Percentiles rank a stretch among this genome's conserved stretches.
Evolutionary conservation across 441 rosid genomes (phyloP).

Genomic region (Erysimum pusillum): DNA sequence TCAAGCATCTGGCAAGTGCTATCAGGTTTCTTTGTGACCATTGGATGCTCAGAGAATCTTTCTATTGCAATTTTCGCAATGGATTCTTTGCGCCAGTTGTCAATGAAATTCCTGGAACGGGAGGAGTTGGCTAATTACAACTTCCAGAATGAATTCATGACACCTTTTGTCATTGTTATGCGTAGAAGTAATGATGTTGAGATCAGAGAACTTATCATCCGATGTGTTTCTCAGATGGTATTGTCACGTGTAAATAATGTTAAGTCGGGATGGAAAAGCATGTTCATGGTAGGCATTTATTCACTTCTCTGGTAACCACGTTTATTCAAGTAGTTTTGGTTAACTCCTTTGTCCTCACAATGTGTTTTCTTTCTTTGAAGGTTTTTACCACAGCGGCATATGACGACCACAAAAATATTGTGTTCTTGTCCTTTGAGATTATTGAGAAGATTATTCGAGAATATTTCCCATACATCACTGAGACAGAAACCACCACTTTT

Average conservation of each 20-base stretch:
- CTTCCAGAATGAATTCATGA: constrained; percentile 99
- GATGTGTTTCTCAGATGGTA: constrained; percentile 99
- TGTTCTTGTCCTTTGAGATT: constrained; percentile 93
- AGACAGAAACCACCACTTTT: constrained; percentile 98
- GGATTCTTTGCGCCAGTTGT: constrained; percentile 98
- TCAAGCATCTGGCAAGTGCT: constrained; percentile 99
- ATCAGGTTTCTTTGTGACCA: constrained; percentile 94
- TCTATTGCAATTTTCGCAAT: constrained; percentile 99
- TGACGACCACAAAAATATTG: constrained; percentile 99
- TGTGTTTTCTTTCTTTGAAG: constrained; percentile 58
- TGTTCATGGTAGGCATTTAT: constrained; percentile 89
- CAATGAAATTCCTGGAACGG: constrained; percentile 97
- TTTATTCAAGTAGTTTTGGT: constrained; percentile 8
- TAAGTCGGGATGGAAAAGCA: constrained; percentile 99
- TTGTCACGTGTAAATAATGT: constrained; percentile 97
- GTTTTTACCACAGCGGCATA: constrained; percentile 99
- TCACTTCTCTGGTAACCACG: constrained; percentile 10
- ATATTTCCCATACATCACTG: constrained; percentile 98
- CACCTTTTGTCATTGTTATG: constrained; percentile 99
- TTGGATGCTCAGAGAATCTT: constrained; percentile 98
- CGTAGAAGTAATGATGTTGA: constrained; percentile 98
- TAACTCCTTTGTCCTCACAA: constrained; percentile 9
- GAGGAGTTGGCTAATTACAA: constrained; percentile 99
- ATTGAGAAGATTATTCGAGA: constrained; percentile 98
- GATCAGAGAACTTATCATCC: constrained; percentile 96